These are phyloP conservation scores for Salisapilia sapeloensis DNA, from an alignment of 352 stramenopile species.

Conservation along the genomic window DNA sequence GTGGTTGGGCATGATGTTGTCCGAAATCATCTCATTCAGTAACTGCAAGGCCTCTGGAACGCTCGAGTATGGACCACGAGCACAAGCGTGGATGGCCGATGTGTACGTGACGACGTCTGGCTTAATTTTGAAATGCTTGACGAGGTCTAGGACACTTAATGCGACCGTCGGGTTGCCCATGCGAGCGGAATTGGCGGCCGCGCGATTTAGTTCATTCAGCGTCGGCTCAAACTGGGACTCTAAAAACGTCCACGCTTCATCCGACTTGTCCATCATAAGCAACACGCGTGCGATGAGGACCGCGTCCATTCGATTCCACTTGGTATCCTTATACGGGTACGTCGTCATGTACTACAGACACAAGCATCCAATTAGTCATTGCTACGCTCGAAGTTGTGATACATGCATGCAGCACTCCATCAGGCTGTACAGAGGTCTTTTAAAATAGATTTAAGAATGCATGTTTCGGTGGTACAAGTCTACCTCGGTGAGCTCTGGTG, in stretches of 20 bases:
- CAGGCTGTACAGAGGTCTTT: too few species aligned
- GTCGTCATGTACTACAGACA: slow-evolving; percentile 30
- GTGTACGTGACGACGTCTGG: slow-evolving; percentile 66
- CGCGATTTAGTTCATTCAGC: slow-evolving; percentile 40
- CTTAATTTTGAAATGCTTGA: slow-evolving; percentile 37
- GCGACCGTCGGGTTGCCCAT: slow-evolving; percentile 47
- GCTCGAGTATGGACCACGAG: slow-evolving; percentile 24
- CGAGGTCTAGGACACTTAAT: slow-evolving; percentile 51
- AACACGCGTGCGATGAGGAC: slow-evolving; percentile 55
- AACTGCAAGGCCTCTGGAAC: slow-evolving; percentile 36
- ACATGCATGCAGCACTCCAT: too few species aligned
- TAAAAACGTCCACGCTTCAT: slow-evolving; percentile 35
- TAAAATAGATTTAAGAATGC: slow-evolving; percentile 1
- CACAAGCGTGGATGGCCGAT: slow-evolving; percentile 64
- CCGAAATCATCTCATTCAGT: slow-evolving; percentile 60
- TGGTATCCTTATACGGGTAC: slow-evolving; percentile 36
- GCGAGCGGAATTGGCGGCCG: slow-evolving; percentile 42
- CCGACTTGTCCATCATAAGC: slow-evolving; percentile 54
- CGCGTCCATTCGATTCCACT: slow-evolving; percentile 53
- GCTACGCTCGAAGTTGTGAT: too few species aligned
- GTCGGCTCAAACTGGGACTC: slow-evolving; percentile 32
- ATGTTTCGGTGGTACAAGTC: neutral
- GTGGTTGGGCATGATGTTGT: slow-evolving; percentile 36
- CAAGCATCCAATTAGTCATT: slow-evolving; percentile 1
- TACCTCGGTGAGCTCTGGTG: slow-evolving; percentile 31